phyloP scores from a whole-genome alignment of 805 yeast species.

The Wickerhamiella sorbophila region DNA sequence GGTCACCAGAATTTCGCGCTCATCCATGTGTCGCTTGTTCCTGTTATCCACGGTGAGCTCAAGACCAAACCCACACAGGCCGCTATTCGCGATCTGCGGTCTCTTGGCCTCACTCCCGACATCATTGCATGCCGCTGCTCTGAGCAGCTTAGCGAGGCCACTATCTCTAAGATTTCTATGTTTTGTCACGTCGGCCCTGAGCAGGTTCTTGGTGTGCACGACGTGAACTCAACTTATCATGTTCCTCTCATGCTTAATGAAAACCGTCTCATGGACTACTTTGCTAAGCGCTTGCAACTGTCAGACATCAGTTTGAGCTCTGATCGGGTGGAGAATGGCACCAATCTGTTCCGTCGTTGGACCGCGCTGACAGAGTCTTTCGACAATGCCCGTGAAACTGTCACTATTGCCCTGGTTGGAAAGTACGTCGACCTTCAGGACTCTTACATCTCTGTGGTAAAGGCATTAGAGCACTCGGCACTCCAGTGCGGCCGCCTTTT shows the following conservation, averaged over 20 bases:
- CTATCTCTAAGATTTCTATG: constrained; percentile 95
- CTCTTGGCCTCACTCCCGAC: constrained; percentile 88
- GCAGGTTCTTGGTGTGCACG: constrained; percentile 93
- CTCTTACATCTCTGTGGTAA: constrained; percentile 86
- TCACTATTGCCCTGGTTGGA: constrained; percentile 92
- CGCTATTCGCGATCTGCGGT: constrained; percentile 91
- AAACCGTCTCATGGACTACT: constrained; percentile 66
- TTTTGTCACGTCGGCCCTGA: constrained; percentile 98
- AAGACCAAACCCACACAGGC: constrained; percentile 99
- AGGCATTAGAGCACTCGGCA: constrained; percentile 88
- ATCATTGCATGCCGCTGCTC: constrained; percentile 97
- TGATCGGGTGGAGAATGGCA: constrained; percentile 52
- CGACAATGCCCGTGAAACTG: constrained; percentile 74
- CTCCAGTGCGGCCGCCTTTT: constrained; percentile 77
- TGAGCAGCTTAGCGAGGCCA: constrained; percentile 60
- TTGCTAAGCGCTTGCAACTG: constrained; percentile 51
- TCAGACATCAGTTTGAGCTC: constrained; percentile 32
- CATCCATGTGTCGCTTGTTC: constrained; percentile 92
- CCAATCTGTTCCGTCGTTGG: constrained; percentile 62
- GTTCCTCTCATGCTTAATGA: constrained; percentile 85
- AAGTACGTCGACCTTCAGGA: constrained; percentile 93
- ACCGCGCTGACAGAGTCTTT: constrained; percentile 58
- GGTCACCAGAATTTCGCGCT: constrained; percentile 88
- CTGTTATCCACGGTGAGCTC: constrained; percentile 97
- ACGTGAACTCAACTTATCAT: constrained; percentile 92